These are phyloP conservation scores for Huiozyma sinensis DNA, from an alignment of 805 yeast genomes.

Conservation along the genomic window DNA sequence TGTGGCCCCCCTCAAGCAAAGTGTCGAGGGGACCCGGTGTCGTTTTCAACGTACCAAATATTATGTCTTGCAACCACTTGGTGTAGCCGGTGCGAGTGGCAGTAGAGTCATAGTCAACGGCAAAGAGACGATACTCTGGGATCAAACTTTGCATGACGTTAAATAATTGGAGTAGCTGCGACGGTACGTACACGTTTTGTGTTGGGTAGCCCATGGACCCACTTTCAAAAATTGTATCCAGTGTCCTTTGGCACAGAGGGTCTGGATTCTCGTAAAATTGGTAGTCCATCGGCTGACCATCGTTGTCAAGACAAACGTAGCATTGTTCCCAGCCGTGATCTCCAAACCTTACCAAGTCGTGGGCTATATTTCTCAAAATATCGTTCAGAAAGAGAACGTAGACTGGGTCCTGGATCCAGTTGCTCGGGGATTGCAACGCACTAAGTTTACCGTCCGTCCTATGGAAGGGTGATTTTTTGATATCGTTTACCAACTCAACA, in stretches of 20 bases:
- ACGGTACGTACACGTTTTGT: conserved; percentile 12
- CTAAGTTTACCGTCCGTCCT: not conserved
- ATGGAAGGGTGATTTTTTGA: conserved; percentile 9
- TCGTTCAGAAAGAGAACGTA: conserved; percentile 23
- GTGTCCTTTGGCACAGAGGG: conserved; percentile 17
- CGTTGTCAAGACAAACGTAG: conserved; percentile 8
- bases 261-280: conserved; percentile 13
- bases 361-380: conserved; percentile 16
- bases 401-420: conserved; percentile 21
- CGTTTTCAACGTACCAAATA: too few relatives aligned
- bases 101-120: conserved; percentile 11
- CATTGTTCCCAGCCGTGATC: conserved; percentile 19
- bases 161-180: conserved; percentile 20
- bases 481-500: conserved; percentile 10
- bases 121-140: conserved; percentile 21
- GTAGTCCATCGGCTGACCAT: conserved; percentile 2
- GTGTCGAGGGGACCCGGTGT: too few relatives aligned
- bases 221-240: conserved; percentile 4
- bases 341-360: conserved; percentile 17
- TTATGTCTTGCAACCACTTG: not conserved
- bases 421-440: conserved; percentile 1
- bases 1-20: not conserved
- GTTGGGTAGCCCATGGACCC: not conserved
- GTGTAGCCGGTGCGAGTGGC: not conserved
- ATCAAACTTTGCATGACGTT: conserved; percentile 12